Percentiles rank a stretch among this genome's conserved stretches.
phyloP scores from a whole-genome alignment of 257 asterid genomes.

The Vinca minor region DNA sequence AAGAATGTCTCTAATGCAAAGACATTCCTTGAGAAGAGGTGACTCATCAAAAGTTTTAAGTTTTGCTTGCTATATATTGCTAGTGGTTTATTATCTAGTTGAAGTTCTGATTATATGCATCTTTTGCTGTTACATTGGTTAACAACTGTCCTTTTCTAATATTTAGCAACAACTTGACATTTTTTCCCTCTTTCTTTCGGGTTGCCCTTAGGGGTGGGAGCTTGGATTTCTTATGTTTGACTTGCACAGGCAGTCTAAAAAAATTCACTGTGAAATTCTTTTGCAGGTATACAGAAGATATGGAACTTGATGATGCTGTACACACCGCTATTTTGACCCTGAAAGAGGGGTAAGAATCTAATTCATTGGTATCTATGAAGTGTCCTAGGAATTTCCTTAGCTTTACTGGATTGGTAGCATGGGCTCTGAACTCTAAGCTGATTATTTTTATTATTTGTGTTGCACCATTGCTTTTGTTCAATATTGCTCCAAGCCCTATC shows the following conservation, averaged over 20 bases:
- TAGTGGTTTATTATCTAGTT: background rate
- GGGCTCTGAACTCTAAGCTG: background rate
- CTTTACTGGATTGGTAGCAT: no score
- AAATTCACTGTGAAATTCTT: background rate
- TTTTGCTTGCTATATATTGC: background rate
- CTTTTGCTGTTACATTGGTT: no score
- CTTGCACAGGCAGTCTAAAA: background rate
- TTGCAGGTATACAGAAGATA: constrained; percentile 89
- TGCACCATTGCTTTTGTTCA: background rate
- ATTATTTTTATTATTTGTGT: no score
- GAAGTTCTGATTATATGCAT: background rate
- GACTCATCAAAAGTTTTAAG: constrained; percentile 5
- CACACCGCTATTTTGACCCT: constrained; percentile 97
- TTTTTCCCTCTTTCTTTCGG: background rate
- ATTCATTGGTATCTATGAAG: background rate
- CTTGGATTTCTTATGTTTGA: background rate
- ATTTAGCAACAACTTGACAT: no score
- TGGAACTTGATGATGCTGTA: constrained; percentile 99
- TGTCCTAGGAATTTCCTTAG: background rate
- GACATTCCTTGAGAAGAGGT: constrained; percentile 97
- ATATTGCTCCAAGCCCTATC: background rate
- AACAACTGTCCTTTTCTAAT: no score
- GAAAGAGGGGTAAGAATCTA: constrained; percentile 80
- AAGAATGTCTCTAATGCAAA: constrained; percentile 98
- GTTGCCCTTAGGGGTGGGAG: background rate